Evolutionary conservation across 139 green algal species (phyloP).

Genomic region (Chlamydomonas sp.): DNA sequence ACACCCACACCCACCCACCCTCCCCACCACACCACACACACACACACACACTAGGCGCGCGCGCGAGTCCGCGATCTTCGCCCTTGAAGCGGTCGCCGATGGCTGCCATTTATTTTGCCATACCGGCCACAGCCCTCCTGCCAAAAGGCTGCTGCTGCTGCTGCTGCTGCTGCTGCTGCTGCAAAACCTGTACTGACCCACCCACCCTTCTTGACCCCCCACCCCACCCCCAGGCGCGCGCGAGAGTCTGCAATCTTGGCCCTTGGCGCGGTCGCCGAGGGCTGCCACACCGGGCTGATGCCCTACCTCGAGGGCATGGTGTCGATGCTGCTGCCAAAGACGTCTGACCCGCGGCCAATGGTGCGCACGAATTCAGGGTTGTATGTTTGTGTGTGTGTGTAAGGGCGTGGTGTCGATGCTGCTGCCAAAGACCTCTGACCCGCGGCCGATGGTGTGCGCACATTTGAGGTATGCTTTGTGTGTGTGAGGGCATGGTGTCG

Average conservation of each 20-base stretch:
- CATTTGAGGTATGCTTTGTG: too few species aligned
- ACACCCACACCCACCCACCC: background rate
- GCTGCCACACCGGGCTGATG: conserved; percentile 71
- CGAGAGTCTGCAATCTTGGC: conserved; percentile 83
- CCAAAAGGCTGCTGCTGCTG: too few species aligned
- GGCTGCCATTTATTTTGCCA: conserved; percentile 13
- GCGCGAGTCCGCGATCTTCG: background rate
- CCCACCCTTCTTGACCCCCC: background rate
- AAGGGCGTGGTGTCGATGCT: conserved; percentile 73
- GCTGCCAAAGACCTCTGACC: conserved; percentile 63
- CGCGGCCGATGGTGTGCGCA: conserved; percentile 74
- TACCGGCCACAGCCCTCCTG: too few species aligned
- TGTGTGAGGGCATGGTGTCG: conserved; percentile 65
- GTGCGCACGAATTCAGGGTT: too few species aligned
- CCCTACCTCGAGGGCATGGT: conserved; percentile 71
- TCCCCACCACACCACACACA: background rate
- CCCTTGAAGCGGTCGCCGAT: background rate
- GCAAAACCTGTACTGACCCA: background rate
- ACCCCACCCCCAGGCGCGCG: conserved; percentile 58
- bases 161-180: background rate
- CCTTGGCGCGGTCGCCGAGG: conserved; percentile 83
- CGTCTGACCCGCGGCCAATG: conserved; percentile 70
- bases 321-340: conserved; percentile 62
- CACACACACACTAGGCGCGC: background rate
- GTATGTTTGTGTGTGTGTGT: too few species aligned